A percentile compares a stretch with the other conserved stretches of the same genome.
Conservation (phyloP, 805 yeast species). For the Debaryomyces prosopidis region DNA sequence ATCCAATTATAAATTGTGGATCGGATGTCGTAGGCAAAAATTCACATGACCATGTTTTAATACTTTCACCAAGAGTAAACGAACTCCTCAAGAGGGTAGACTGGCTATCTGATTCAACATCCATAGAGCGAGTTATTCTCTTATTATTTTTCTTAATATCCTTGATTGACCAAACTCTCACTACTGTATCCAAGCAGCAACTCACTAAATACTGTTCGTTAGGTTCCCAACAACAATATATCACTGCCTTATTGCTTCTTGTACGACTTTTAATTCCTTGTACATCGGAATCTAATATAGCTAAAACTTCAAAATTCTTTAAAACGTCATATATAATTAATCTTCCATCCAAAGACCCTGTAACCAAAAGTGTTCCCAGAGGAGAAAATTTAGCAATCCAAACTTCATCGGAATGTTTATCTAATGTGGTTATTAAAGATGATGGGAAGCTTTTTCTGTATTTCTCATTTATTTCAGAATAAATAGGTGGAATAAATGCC, state of each 20-base stretch:
- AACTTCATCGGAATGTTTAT: constrained; percentile 68
- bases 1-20: constrained; percentile 64
- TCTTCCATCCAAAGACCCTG: constrained; percentile 69
- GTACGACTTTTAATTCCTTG: constrained; percentile 10
- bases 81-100: constrained; percentile 24
- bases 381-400: constrained; percentile 84
- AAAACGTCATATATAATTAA: constrained; percentile 66
- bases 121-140: constrained; percentile 28
- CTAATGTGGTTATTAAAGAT: constrained; percentile 44
- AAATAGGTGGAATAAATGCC: constrained; percentile 14
- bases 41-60: constrained; percentile 54
- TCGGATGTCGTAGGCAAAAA: constrained; percentile 53
- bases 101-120: constrained; percentile 10
- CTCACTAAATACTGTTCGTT: constrained; percentile 67
- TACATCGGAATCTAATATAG: constrained; percentile 29
- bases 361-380: constrained; percentile 72
- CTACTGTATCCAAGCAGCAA: constrained; percentile 69
- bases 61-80: constrained; percentile 40
- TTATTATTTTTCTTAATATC: constrained; percentile 19
- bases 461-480: constrained; percentile 9
- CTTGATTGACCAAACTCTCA: constrained; percentile 66
- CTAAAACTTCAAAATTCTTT: constrained; percentile 35
- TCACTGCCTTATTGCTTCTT: constrained; percentile 44
- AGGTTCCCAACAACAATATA: constrained; percentile 75
- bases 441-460: constrained; percentile 45